These are phyloP conservation scores for Candida sp. DNA, from an alignment of 1,139 yeast genomes.

Conservation along the genomic window DNA sequence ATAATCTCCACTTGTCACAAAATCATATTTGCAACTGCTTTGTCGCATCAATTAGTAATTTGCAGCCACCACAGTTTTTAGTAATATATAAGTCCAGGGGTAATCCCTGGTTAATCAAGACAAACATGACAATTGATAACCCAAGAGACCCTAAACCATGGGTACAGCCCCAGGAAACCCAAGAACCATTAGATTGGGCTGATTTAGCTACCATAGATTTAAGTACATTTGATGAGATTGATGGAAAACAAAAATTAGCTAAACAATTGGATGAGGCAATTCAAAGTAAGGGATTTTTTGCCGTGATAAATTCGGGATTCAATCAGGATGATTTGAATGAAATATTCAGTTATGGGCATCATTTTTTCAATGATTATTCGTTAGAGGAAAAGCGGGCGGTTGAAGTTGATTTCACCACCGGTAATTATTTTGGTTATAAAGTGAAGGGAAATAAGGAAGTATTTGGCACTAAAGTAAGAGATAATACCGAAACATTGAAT, in stretches of 20 bases:
- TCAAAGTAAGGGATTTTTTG: conserved; percentile 30
- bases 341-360: conserved; percentile 24
- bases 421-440: conserved; percentile 32
- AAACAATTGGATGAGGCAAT: conserved; percentile 22
- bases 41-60: background rate
- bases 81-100: background rate
- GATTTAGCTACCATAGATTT: conserved; percentile 25
- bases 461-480: conserved; percentile 25
- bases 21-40: too few relatives aligned
- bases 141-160: conserved; percentile 11
- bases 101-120: too few relatives aligned
- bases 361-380: conserved; percentile 22
- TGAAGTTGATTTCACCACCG: conserved; percentile 22
- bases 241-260: conserved; percentile 23
- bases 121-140: background rate
- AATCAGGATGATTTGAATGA: conserved; percentile 21
- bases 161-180: conserved; percentile 23
- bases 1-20: too few relatives aligned
- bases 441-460: conserved; percentile 20
- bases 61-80: background rate
- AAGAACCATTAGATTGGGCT: conserved; percentile 28
- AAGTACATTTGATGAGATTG: conserved; percentile 22
- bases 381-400: conserved; percentile 22
- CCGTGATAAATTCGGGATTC: conserved; percentile 23
- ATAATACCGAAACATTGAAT: conserved; percentile 28